phyloP scores from a whole-genome alignment of 306 rosid genomes.

The Glycine soja region DNA sequence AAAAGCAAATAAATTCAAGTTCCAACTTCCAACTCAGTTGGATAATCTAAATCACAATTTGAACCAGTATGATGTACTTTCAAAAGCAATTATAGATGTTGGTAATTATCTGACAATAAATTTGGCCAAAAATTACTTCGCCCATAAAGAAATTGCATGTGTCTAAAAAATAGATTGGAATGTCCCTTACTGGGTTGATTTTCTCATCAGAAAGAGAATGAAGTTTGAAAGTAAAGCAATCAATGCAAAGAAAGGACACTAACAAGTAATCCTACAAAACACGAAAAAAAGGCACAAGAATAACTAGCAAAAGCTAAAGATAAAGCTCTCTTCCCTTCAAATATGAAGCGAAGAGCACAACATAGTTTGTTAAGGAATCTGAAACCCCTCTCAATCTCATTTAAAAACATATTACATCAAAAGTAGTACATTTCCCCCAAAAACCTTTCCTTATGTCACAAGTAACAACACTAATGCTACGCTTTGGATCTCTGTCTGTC shows the following conservation, averaged over 20 bases:
- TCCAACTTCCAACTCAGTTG: not conserved
- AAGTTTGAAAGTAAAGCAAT: conserved; percentile 4
- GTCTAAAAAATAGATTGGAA: not conserved
- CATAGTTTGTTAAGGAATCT: not conserved
- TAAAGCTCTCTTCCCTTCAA: not conserved
- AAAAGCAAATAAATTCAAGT: conserved; percentile 18
- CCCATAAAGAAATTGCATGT: not conserved
- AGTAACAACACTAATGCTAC: not conserved
- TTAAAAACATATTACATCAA: not conserved
- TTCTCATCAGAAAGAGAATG: not conserved
- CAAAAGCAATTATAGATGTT: not conserved
- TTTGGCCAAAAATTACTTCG: conserved; percentile 4
- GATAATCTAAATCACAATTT: not conserved
- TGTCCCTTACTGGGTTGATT: too few relatives aligned
- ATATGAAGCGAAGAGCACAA: not conserved
- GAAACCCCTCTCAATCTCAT: conserved; percentile 12
- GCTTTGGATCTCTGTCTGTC: not conserved
- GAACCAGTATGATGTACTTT: not conserved
- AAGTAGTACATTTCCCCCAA: not conserved
- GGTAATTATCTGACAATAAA: not conserved
- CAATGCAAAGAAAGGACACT: not conserved
- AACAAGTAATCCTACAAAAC: too few relatives aligned
- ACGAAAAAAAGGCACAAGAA: not conserved
- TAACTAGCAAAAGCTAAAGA: conserved; percentile 9
- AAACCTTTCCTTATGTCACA: not conserved